phyloP scores from a whole-genome alignment of 129 eudicot species.

The Arctium lappa region DNA sequence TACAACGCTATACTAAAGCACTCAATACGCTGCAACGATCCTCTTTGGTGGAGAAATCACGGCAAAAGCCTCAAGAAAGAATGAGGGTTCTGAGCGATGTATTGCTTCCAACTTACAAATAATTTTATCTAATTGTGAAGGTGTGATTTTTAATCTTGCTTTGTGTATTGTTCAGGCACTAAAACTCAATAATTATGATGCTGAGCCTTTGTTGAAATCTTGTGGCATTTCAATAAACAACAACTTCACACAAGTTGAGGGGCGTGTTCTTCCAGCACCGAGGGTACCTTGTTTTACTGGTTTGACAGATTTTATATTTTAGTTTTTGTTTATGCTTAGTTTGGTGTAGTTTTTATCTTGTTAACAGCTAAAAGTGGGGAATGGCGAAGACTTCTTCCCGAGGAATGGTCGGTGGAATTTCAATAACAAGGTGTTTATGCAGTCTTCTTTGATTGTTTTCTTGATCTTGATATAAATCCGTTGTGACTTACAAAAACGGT shows the following conservation, averaged over 20 bases:
- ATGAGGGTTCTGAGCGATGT: constrained; percentile 65
- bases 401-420: constrained; percentile 81
- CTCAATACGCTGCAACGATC: constrained; percentile 66
- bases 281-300: constrained; percentile 33
- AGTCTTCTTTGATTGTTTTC: not conserved
- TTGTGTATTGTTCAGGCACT: constrained; percentile 43
- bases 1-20: constrained; percentile 87
- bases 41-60: constrained; percentile 77
- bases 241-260: constrained; percentile 64
- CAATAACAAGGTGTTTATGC: constrained; percentile 52
- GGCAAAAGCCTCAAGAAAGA: constrained; percentile 87
- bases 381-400: constrained; percentile 67
- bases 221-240: constrained; percentile 82
- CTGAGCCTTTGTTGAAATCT: constrained; percentile 69
- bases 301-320: not conserved
- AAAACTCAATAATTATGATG: constrained; percentile 49
- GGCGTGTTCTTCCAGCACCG: constrained; percentile 78
- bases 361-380: constrained; percentile 60
- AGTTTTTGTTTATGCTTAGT: not conserved
- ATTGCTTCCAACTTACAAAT: constrained; percentile 1
- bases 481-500: not conserved
- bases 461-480: not conserved
- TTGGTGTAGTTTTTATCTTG: not conserved
- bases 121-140: not conserved
- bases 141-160: not conserved